phyloP scores from a whole-genome alignment of 225 moss, liverwort and hornwort species.

The Polytrichum commune region DNA sequence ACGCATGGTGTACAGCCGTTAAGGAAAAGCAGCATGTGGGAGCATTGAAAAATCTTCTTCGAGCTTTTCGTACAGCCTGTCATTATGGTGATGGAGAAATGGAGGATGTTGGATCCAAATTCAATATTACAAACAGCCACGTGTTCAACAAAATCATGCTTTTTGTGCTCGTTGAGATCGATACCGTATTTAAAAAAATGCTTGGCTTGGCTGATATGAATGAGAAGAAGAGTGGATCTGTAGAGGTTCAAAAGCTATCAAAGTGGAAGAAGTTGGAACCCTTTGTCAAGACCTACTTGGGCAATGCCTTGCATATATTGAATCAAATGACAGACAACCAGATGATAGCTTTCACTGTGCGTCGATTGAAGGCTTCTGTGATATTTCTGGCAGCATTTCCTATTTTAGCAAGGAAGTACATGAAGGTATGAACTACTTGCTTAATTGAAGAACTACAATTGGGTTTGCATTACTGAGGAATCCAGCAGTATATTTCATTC shows the following conservation, averaged over 20 bases:
- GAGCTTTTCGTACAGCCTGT: slow-evolving; percentile 90
- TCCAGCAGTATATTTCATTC: background rate
- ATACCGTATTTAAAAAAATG: slow-evolving; percentile 65
- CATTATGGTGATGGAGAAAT: slow-evolving; percentile 88
- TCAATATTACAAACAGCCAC: slow-evolving; percentile 75
- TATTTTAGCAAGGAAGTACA: slow-evolving; percentile 66
- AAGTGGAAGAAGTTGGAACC: slow-evolving; percentile 89
- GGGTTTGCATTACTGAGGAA: slow-evolving; percentile 5
- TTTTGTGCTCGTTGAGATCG: slow-evolving; percentile 80
- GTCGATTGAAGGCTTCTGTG: slow-evolving; percentile 79
- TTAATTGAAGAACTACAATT: background rate
- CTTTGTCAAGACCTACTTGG: slow-evolving; percentile 72
- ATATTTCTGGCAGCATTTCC: slow-evolving; percentile 77
- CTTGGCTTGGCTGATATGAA: slow-evolving; percentile 47
- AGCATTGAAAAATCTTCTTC: slow-evolving; percentile 71
- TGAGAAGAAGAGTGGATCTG: slow-evolving; percentile 53
- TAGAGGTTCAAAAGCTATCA: slow-evolving; percentile 66
- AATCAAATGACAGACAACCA: slow-evolving; percentile 97
- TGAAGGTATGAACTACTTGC: slow-evolving; percentile 49
- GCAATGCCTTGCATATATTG: slow-evolving; percentile 83
- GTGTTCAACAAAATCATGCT: slow-evolving; percentile 99
- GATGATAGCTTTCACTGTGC: slow-evolving; percentile 84
- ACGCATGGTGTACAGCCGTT: slow-evolving; percentile 80
- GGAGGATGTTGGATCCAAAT: slow-evolving; percentile 63
- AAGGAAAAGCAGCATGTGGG: slow-evolving; percentile 68